phyloP scores from a whole-genome alignment of 2,329 filamentous ascomycete species.

The Fusarium sacchari region DNA sequence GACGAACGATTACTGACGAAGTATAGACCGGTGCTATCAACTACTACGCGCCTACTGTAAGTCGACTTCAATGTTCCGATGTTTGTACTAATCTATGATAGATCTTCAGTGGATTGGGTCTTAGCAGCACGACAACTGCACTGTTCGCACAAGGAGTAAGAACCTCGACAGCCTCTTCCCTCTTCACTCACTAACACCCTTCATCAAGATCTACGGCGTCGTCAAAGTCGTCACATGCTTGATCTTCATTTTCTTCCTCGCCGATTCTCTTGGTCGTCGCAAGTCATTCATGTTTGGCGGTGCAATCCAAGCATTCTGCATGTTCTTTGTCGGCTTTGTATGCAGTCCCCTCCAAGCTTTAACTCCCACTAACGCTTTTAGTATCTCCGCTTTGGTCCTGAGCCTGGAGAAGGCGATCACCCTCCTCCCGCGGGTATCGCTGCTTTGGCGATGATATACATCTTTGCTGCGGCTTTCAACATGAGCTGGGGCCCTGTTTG shows the following conservation, averaged over 20 bases:
- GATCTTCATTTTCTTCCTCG: slow-evolving; percentile 69
- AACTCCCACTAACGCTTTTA: not conserved
- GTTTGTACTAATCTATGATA: not conserved
- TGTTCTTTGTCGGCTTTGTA: slow-evolving; percentile 69
- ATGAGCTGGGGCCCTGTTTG: slow-evolving; percentile 71
- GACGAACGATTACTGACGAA: not conserved
- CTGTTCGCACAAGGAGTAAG: slow-evolving; percentile 72
- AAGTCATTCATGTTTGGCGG: slow-evolving; percentile 44
- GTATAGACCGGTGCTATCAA: slow-evolving; percentile 50
- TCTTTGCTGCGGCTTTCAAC: slow-evolving; percentile 71
- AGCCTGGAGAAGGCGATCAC: slow-evolving; percentile 47
- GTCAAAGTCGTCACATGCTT: slow-evolving; percentile 72
- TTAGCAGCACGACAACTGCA: slow-evolving; percentile 60
- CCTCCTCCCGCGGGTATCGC: slow-evolving; percentile 59
- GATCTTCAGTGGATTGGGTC: slow-evolving; percentile 69
- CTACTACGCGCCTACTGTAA: slow-evolving; percentile 66
- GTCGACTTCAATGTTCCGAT: fast-evolving
- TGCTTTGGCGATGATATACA: slow-evolving; percentile 68
- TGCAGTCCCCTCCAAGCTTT: not conserved
- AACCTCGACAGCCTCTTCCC: fast-evolving
- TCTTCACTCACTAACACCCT: fast-evolving
- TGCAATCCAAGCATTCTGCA: slow-evolving; percentile 48
- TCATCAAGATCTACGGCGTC: slow-evolving; percentile 62
- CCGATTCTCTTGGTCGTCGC: slow-evolving; percentile 72
- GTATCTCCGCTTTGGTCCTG: slow-evolving; percentile 63